Evolutionary conservation across 371 early-diverging fungal genomes (phyloP).

Genomic region (Mortierella sp.): DNA sequence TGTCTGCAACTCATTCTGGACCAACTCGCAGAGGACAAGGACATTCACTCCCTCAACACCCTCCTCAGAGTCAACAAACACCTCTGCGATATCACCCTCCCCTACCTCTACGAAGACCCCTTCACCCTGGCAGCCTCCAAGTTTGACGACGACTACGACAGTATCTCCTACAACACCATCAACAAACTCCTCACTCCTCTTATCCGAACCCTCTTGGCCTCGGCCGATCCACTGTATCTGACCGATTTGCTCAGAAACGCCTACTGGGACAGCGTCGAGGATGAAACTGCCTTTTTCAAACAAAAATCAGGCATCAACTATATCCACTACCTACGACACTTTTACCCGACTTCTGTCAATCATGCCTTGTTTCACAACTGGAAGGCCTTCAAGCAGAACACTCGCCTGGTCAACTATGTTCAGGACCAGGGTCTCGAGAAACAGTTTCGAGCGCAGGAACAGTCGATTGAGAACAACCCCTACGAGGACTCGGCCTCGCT

Average conservation of each 20-base stretch:
- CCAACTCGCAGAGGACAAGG: constrained; percentile 13
- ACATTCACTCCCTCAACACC: constrained; percentile 11
- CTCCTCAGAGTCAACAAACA: constrained; percentile 20
- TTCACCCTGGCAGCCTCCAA: constrained; percentile 16
- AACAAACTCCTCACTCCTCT: neutral
- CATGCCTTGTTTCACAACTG: constrained; percentile 9
- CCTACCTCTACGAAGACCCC: constrained; percentile 36
- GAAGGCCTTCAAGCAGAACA: neutral
- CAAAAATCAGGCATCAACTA: constrained; percentile 26
- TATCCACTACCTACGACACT: constrained; percentile 19
- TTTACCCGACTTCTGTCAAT: neutral
- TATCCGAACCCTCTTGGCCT: neutral
- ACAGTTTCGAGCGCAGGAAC: neutral
- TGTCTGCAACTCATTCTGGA: constrained; percentile 28
- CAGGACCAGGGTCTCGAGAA: neutral
- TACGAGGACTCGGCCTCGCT: neutral
- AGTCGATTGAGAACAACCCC: constrained; percentile 25
- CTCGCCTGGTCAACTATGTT: neutral
- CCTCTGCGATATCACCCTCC: constrained; percentile 14
- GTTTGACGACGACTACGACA: neutral
- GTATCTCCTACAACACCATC: neutral
- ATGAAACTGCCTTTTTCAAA: neutral
- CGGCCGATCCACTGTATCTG: neutral
- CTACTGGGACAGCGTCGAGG: neutral
- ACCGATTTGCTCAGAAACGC: neutral